Base-by-base conservation (phyloP, 1,139 yeast species). In the Scheffersomyces illinoinensis region DNA sequence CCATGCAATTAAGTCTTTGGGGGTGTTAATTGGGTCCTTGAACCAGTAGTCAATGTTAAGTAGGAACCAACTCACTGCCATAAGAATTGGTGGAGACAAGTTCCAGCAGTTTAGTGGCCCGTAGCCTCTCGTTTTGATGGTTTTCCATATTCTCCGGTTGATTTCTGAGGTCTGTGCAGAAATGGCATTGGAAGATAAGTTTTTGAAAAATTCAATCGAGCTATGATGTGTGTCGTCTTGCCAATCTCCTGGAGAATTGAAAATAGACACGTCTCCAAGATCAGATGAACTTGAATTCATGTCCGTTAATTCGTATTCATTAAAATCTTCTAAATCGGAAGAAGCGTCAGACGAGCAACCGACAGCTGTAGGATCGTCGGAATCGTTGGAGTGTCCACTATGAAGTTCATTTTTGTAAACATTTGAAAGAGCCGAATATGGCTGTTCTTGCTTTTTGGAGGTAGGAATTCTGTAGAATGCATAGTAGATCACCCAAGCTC, bases 1-100 rank as follows among this genome's bases (percentile, higher is more conserved):
- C 88, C 90, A 85, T 1, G 91, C 88, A 43, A 79, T 58, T 23
- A 86, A 61, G 68, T 88, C 91, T 63, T 83, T 80, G 56, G 66
- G 64, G n/a, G 70, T 65, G 56, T 62, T 59, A 47, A 71, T 61
- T 14, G 78, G 73, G 50, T 71, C 69, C 23, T 79, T 74, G 56
- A 79, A 71, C 55, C 68, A 66, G 62, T 80, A 78, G 51, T 68
- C 79, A 1, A 79, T 10, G 65, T 84, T 85, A 50, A 83, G 70
- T 0, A 77, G 26, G 20, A 78, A 62, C 85, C 85, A 82, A 50
- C 77, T 69, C 5, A 64, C 43, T 2, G 71, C 70, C 6, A 77
- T 56, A 17, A 79, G 63, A n/a, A 72, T 48, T 0, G 77, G 72
- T 0, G 81, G 77, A 2, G 72, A 62, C 47, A 61, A 57, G 50